phyloP scores from a whole-genome alignment of 2,329 filamentous ascomycete species.

The Microthyrium microscopicum region DNA sequence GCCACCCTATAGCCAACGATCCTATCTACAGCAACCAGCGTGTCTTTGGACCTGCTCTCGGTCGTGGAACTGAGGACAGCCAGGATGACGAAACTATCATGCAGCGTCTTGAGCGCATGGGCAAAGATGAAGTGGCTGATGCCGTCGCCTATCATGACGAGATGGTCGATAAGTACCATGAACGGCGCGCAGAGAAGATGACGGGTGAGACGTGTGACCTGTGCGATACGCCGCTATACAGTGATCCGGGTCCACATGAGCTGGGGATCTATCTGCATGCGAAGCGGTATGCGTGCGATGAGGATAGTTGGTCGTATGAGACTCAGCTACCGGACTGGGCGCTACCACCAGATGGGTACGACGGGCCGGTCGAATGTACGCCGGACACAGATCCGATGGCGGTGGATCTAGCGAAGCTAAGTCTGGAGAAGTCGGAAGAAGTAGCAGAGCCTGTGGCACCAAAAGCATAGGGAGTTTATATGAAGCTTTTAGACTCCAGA shows the following conservation, averaged over 20 bases:
- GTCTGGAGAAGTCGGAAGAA: conserved; percentile 1
- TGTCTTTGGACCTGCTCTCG: conserved; percentile 75
- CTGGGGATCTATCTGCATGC: conserved; percentile 89
- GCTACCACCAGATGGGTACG: conserved; percentile 55
- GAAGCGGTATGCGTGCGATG: conserved; percentile 68
- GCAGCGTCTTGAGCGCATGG: conserved; percentile 70
- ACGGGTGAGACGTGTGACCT: conserved; percentile 67
- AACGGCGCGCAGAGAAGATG: conserved; percentile 82
- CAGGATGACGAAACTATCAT: conserved; percentile 84
- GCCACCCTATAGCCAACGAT: conserved; percentile 91
- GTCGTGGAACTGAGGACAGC: conserved; percentile 44
- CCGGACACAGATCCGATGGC: conserved; percentile 29
- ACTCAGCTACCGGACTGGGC: conserved; percentile 79
- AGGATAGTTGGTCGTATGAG: conserved; percentile 72
- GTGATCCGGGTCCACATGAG: conserved; percentile 79
- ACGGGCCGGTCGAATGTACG: conserved; percentile 52
- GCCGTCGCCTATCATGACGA: conserved; percentile 88
- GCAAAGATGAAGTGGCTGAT: conserved; percentile 81
- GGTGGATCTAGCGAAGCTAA: conserved; percentile 25
- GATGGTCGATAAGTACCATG: conserved; percentile 80
- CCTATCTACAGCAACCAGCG: conserved; percentile 92
- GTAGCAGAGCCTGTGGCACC: too few species aligned
- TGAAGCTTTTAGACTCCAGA: too few species aligned
- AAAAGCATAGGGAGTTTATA: not conserved
- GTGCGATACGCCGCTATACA: conserved; percentile 81